phyloP scores from a whole-genome alignment of 148 eudicot species.

The Polygonum maritimum region DNA sequence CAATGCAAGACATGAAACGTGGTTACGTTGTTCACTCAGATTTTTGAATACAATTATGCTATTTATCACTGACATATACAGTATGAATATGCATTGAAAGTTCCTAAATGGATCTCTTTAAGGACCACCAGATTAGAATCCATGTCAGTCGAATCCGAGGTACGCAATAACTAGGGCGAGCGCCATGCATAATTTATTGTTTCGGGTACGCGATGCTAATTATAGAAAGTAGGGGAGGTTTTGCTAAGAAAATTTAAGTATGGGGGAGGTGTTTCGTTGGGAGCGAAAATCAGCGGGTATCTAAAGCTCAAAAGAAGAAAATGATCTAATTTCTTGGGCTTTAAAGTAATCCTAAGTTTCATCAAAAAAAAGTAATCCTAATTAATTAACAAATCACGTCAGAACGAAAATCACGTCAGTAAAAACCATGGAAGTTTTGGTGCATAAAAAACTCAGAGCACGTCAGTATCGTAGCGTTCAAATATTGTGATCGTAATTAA shows the following conservation, averaged over 20 bases:
- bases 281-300: too few species aligned
- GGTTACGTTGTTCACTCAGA: background rate
- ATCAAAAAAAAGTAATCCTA: too few species aligned
- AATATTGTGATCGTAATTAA: background rate
- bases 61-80: background rate
- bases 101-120: background rate
- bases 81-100: background rate
- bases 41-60: background rate
- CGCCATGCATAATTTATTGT: background rate
- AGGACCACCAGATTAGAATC: background rate
- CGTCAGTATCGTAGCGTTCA: background rate
- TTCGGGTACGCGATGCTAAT: too few species aligned
- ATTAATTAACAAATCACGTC: too few species aligned
- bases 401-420: too few species aligned
- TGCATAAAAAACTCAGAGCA: background rate
- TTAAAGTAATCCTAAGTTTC: too few species aligned
- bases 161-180: background rate
- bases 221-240: background rate
- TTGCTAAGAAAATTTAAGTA: background rate
- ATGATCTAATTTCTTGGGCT: too few species aligned
- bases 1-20: background rate
- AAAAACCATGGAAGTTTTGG: too few species aligned
- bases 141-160: background rate
- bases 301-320: too few species aligned
- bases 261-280: too few species aligned